Evolutionary conservation across 1,139 yeast species (phyloP), one percentile per base, ranked within the genome.

Genomic region (Kodamaea anthophila): DNA sequence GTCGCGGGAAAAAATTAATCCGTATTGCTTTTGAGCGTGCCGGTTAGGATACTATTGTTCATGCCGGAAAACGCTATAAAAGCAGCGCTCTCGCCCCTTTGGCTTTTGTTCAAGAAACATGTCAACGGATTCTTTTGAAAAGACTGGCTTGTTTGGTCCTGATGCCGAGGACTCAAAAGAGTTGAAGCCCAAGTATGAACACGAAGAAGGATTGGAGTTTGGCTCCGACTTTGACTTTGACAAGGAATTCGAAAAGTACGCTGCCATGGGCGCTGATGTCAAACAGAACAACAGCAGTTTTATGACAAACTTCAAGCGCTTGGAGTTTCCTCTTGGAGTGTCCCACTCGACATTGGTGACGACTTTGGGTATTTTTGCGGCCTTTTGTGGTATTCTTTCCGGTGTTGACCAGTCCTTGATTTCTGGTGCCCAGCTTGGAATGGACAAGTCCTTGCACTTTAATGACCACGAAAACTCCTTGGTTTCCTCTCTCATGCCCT

Each of bases 341-440:
- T 7, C 16, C 6, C 24, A 8, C 10, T 5, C 13, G 9, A 14
- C 18, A 4, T 23, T 23, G 24, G 24, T 23, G 5, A 12, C 8
- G 18, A n/a, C 13, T n/a, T 23, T 23, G 24, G 24, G 24, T 13
- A 11, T 23, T 5, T 23, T 23, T 14, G 24, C 24, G 8, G 24
- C 24, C 14, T 23, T 23, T n/a, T 23, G 24, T 23, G 24, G 24
- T 23, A 23, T 23, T 23, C 18, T 23, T 13, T 23, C 24, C 7
- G 24, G 24, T 23, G 24, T 23, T n/a, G 24, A 23, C 24, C 24
- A 23, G 24, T 23, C 24, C 5, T 23, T 23, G 24, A 23, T 23
- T 23, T 23, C 24, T 14, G 24, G 24, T 23, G 24, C 24, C 13
- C 9, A 11, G 11, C 13, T 23, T 14, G 24, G 24, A 13, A 23